Base-by-base conservation (phyloP, 257 asterid species). In the Linaria vulgaris region DNA sequence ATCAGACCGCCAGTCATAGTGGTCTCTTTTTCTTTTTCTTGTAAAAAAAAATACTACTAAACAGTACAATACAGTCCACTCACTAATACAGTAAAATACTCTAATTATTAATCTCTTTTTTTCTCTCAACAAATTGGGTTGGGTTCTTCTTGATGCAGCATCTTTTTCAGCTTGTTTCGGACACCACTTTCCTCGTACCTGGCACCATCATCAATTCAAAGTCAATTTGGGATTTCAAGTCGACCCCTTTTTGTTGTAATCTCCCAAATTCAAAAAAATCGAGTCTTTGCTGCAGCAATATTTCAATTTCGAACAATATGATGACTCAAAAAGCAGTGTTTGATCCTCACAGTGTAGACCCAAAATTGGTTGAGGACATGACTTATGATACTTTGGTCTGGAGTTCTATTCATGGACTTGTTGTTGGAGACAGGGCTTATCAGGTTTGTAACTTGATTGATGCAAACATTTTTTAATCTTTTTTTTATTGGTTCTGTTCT, bases 361-460 rank as follows among this genome's bases (percentile, higher is more conserved):
- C 78, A 1, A 80, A 67, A 37, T 74, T 92, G 91, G 61, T 85
- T 69, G 75, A 90, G 76, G 70, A 76, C 60, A 73, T 92, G 66
- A 84, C 64, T 56, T 87, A 85, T 52, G 95, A 87, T 68, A 96
- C 97, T 68, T 72, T 92, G 69, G 97, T 92, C 44, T 89, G 94
- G 95, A 79, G 91, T 67, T 87, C 99, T 64, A 88, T 92, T 65
- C 84, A 74, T 45, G 99, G 99, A 16, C 96, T 92, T 73, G 53
- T 94, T 73, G 94, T 90, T 61, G 99, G 99, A 38, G 96, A 87
- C 67, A 77, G 85, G 64, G 78, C 78, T 65, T 85, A 91, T 2
- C 73, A 82, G 99, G 99, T 91, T 12, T 62, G 68, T 15, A 59
- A n/a, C n/a, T n/a, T n/a, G n/a, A 24, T 27, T 1, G 45, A 65